phyloP scores from a whole-genome alignment of 2,329 filamentous ascomycete species.

The Trichoderma endophyticum region DNA sequence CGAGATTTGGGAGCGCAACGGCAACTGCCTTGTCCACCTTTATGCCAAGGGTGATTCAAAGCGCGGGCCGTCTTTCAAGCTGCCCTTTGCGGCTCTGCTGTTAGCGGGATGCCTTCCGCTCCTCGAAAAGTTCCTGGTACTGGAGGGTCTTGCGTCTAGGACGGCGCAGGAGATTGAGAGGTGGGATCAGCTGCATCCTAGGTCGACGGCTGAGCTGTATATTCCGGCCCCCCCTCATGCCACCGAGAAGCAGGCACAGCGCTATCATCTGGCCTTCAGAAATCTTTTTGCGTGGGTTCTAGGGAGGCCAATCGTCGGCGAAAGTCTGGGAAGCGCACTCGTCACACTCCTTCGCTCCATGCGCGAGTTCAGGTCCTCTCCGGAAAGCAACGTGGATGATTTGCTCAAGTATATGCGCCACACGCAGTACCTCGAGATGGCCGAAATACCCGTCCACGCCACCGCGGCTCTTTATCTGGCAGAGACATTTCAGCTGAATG shows the following conservation, averaged over 20 bases:
- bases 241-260: slow-evolving; percentile 52
- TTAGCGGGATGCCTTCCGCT: slow-evolving; percentile 58
- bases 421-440: slow-evolving; percentile 67
- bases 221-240: slow-evolving; percentile 61
- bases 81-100: slow-evolving; percentile 58
- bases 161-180: slow-evolving; percentile 31
- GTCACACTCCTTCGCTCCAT: slow-evolving; percentile 64
- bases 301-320: slow-evolving; percentile 63
- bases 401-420: slow-evolving; percentile 64
- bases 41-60: slow-evolving; percentile 63
- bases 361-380: slow-evolving; percentile 54
- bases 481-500: slow-evolving; percentile 59
- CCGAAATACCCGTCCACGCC: slow-evolving; percentile 64
- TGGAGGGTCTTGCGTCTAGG: slow-evolving; percentile 28
- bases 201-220: slow-evolving; percentile 56
- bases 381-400: slow-evolving; percentile 57
- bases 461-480: slow-evolving; percentile 65
- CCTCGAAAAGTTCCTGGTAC: slow-evolving; percentile 49
- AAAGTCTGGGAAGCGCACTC: slow-evolving; percentile 61
- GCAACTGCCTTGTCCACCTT: slow-evolving; percentile 68
- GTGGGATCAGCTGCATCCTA: slow-evolving; percentile 32
- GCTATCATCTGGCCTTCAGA: slow-evolving; percentile 65
- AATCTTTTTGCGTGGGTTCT: slow-evolving; percentile 74
- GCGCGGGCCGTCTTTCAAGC: slow-evolving; percentile 63
- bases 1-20: slow-evolving; percentile 66